Evolutionary conservation across 805 yeast species (phyloP).

Genomic region (Wickerhamomyces kurtzmanii): DNA sequence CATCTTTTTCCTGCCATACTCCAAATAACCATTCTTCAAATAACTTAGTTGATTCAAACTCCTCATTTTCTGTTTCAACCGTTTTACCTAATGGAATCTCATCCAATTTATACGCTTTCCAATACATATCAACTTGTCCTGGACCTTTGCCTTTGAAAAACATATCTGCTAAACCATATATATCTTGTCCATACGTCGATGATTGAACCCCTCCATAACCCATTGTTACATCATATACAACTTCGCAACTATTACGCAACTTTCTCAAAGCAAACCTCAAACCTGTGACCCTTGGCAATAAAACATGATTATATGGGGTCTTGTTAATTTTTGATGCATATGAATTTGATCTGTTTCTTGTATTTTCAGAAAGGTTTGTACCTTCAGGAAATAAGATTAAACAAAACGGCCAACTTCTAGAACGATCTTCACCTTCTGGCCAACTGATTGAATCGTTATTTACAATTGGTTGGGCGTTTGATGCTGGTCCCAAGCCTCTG

Average conservation of each 20-base stretch:
- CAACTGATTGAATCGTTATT: slow-evolving; percentile 11
- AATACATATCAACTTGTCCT: slow-evolving; percentile 47
- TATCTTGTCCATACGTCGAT: slow-evolving; percentile 67
- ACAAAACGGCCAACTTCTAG: slow-evolving; percentile 49
- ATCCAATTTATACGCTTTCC: slow-evolving; percentile 43
- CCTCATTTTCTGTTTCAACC: slow-evolving; percentile 32
- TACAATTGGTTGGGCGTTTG: slow-evolving; percentile 20
- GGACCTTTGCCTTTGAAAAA: slow-evolving; percentile 73
- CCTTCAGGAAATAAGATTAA: slow-evolving; percentile 90
- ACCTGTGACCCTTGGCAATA: slow-evolving; percentile 83
- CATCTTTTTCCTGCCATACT: slow-evolving; percentile 76
- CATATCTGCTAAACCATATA: slow-evolving; percentile 52
- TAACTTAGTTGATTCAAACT: slow-evolving; percentile 21
- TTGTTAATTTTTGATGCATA: slow-evolving; percentile 45
- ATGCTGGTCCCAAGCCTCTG: slow-evolving; percentile 43
- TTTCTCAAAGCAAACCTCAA: slow-evolving; percentile 54
- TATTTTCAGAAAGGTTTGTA: slow-evolving; percentile 67
- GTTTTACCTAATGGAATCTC: slow-evolving; percentile 59
- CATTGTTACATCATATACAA: slow-evolving; percentile 73
- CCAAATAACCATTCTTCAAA: slow-evolving; percentile 72
- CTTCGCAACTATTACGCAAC: slow-evolving; percentile 40
- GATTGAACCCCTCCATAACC: slow-evolving; percentile 67
- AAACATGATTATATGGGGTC: slow-evolving; percentile 46
- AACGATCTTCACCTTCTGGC: slow-evolving; percentile 11
- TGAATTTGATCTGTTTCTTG: slow-evolving; percentile 43